Conservation (phyloP, 805 yeast genomes). For the Myxozyma kluyveri region DNA sequence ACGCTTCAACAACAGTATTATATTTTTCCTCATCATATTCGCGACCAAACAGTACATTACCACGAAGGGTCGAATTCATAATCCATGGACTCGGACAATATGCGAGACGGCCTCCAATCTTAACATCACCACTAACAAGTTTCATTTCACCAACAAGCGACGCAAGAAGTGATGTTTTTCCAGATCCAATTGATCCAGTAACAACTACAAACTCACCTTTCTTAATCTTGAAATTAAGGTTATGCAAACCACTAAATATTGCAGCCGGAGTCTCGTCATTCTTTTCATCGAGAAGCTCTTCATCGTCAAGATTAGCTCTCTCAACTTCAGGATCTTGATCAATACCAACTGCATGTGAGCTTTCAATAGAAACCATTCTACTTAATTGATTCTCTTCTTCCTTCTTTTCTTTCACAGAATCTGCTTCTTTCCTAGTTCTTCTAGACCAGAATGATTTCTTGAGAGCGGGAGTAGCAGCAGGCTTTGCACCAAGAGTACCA, state of each 20-base stretch:
- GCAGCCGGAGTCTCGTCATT: neutral
- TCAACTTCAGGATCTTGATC: conserved; percentile 5
- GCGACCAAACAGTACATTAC: conserved; percentile 69
- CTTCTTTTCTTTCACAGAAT: conserved; percentile 18
- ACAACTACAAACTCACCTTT: conserved; percentile 71
- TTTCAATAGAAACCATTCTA: conserved; percentile 34
- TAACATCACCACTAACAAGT: conserved; percentile 50
- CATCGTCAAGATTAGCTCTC: conserved; percentile 29
- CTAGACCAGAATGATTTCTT: neutral
- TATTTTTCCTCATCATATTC: conserved; percentile 53
- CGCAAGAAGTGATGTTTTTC: conserved; percentile 69
- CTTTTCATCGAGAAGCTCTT: neutral
- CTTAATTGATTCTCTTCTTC: conserved; percentile 19
- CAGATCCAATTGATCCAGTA: conserved; percentile 80
- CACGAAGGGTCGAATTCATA: conserved; percentile 72
- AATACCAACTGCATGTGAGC: conserved; percentile 7
- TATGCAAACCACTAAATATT: conserved; percentile 34
- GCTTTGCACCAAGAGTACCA: neutral
- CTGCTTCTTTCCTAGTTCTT: neutral
- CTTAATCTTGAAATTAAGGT: conserved; percentile 53
- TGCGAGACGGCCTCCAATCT: conserved; percentile 52
- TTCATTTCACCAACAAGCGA: conserved; percentile 74
- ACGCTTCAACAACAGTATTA: conserved; percentile 54
- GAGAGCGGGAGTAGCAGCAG: neutral
- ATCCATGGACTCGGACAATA: conserved; percentile 77